phyloP scores from a whole-genome alignment of 176 grass and related monocot genomes.

The Urochloa ruziziensis region DNA sequence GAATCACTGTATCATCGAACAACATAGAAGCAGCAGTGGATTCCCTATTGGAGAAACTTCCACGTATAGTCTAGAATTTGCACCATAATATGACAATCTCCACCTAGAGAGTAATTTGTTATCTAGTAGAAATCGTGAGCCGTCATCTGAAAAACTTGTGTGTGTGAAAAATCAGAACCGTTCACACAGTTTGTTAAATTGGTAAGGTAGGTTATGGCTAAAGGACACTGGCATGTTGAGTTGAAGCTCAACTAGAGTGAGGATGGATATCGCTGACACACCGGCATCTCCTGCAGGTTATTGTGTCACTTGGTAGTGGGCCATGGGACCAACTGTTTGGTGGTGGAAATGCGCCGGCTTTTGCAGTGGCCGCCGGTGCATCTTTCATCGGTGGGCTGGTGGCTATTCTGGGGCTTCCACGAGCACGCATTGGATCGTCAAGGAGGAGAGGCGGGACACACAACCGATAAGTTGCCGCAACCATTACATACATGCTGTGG shows the following conservation, averaged over 20 bases:
- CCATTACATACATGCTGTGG: neutral
- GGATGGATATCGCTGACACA: conserved; percentile 4
- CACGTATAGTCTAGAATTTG: neutral
- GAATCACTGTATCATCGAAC: neutral
- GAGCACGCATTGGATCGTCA: conserved; percentile 39
- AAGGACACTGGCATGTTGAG: neutral
- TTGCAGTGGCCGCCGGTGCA: conserved; percentile 64
- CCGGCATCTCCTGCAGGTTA: conserved; percentile 40
- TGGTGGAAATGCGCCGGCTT: conserved; percentile 77
- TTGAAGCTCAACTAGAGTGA: neutral
- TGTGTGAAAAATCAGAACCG: neutral
- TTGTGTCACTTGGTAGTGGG: conserved; percentile 78
- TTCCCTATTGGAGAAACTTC: neutral
- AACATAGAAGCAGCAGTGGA: neutral
- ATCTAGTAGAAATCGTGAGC: neutral
- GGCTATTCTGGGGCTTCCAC: conserved; percentile 80
- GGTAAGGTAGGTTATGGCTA: neutral
- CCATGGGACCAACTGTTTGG: conserved; percentile 84
- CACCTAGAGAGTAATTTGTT: neutral
- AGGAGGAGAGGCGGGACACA: conserved; percentile 39
- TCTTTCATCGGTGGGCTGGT: conserved; percentile 73
- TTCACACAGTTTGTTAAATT: neutral
- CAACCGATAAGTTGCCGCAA: conserved; percentile 24
- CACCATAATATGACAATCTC: neutral
- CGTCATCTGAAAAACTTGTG: neutral